These are phyloP conservation scores for Pseudogymnoascus pannorum DNA, from an alignment of 2,329 filamentous ascomycete species.

Conservation along the genomic window DNA sequence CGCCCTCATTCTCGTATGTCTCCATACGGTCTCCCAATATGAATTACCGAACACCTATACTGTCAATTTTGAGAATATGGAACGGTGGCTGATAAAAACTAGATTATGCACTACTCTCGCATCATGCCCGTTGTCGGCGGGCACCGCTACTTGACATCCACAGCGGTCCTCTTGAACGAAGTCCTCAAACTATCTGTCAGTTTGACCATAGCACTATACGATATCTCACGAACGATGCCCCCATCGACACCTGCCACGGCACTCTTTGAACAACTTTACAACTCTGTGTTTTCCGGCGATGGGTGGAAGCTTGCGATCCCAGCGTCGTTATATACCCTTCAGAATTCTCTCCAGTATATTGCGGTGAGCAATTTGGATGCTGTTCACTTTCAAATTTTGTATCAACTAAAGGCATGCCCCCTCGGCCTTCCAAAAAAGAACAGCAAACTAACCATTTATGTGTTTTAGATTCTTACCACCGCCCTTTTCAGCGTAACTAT, in stretches of 20 bases:
- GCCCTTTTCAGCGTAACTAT: constrained; percentile 79
- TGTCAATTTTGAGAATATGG: constrained; percentile 4
- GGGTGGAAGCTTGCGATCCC: constrained; percentile 93
- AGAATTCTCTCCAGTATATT: constrained; percentile 90
- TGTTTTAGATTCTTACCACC: constrained; percentile 65
- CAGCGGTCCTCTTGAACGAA: constrained; percentile 89
- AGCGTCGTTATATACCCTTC: constrained; percentile 78
- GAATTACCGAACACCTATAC: constrained; percentile 5
- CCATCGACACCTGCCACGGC: constrained; percentile 73
- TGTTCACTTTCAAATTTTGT: constrained; percentile 87
- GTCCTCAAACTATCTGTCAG: constrained; percentile 83
- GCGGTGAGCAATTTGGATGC: constrained; percentile 87
- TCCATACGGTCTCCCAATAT: neutral
- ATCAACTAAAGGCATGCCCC: constrained; percentile 72
- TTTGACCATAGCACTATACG: constrained; percentile 79
- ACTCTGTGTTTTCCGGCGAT: constrained; percentile 77
- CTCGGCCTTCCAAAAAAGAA: neutral
- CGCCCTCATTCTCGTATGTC: constrained; percentile 60
- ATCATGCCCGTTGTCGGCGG: constrained; percentile 81
- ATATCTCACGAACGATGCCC: constrained; percentile 70
- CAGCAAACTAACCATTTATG: neutral
- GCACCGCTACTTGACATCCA: constrained; percentile 87
- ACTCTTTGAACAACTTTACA: constrained; percentile 71
- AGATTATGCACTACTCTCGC: constrained; percentile 92
- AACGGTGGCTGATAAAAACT: constrained; percentile 9